Conservation (phyloP, 2,329 filamentous ascomycete genomes). For the Sarocladium strictum region DNA sequence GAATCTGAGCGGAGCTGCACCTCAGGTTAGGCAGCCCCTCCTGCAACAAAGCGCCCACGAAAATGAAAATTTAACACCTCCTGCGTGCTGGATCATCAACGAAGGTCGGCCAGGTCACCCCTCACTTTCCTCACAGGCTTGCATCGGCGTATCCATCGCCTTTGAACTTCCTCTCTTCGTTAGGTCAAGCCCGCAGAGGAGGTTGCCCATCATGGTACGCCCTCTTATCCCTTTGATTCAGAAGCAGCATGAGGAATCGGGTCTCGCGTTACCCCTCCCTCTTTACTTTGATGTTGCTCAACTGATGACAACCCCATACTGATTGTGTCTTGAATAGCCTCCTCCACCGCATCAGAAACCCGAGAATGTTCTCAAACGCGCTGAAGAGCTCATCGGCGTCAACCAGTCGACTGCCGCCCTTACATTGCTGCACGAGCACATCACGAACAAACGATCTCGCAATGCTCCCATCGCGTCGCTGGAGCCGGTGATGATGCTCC, state of each 20-base stretch:
- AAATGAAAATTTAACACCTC: constrained; percentile 1
- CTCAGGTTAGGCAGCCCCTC: constrained; percentile 9
- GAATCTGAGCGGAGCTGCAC: background rate
- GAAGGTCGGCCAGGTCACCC: constrained; percentile 4
- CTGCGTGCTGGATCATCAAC: constrained; percentile 9
- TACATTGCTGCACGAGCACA: constrained; percentile 95
- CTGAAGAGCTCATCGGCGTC: constrained; percentile 97
- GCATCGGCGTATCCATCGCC: constrained; percentile 31
- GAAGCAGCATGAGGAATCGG: constrained; percentile 14
- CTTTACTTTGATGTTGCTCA: constrained; percentile 11
- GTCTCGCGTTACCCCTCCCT: constrained; percentile 22
- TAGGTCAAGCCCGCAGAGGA: constrained; percentile 37
- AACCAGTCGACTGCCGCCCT: constrained; percentile 88
- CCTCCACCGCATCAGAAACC: constrained; percentile 96
- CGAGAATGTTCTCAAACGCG: constrained; percentile 98
- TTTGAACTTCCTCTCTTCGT: constrained; percentile 29
- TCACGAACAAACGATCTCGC: constrained; percentile 94
- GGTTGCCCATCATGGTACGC: constrained; percentile 48
- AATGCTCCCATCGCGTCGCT: constrained; percentile 94
- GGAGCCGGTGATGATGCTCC: constrained; percentile 96
- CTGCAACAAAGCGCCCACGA: constrained; percentile 7
- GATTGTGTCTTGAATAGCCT: constrained; percentile 49
- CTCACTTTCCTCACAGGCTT: constrained; percentile 27
- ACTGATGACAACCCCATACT: background rate
- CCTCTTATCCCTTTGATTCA: constrained; percentile 11